These are phyloP conservation scores for Rhizopus delemar DNA, from an alignment of 371 early-diverging fungal species.

Conservation along the genomic window DNA sequence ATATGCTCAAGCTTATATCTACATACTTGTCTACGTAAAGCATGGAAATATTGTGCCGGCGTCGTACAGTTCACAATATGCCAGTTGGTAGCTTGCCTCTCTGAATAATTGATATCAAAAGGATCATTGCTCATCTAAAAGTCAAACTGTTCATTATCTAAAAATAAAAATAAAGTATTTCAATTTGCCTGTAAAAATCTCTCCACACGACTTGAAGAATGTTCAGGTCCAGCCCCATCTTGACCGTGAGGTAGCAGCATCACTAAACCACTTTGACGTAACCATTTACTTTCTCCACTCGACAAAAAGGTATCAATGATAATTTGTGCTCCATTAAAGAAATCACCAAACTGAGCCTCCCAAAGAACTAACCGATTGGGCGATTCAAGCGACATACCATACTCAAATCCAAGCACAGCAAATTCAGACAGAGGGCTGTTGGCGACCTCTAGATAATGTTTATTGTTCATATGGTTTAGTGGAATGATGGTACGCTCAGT, in stretches of 20 bases:
- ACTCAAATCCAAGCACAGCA: slow-evolving; percentile 95
- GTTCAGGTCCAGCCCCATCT: slow-evolving; percentile 97
- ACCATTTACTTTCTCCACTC: slow-evolving; percentile 93
- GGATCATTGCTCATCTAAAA: slow-evolving; percentile 77
- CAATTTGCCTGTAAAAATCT: slow-evolving; percentile 86
- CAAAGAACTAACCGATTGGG: slow-evolving; percentile 86
- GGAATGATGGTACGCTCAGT: slow-evolving; percentile 79
- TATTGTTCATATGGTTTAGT: slow-evolving; percentile 69
- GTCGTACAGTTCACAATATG: slow-evolving; percentile 91
- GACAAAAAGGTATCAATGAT: slow-evolving; percentile 91
- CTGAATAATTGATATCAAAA: slow-evolving; percentile 56
- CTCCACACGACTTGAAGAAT: slow-evolving; percentile 87
- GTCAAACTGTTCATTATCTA: neutral
- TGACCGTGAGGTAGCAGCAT: slow-evolving; percentile 96
- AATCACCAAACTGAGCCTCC: slow-evolving; percentile 99
- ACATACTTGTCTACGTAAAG: slow-evolving; percentile 84
- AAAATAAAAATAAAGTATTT: neutral
- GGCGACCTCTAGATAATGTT: slow-evolving; percentile 68
- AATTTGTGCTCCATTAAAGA: slow-evolving; percentile 95
- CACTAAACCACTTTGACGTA: slow-evolving; percentile 85
- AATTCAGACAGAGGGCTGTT: slow-evolving; percentile 90
- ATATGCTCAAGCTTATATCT: slow-evolving; percentile 1
- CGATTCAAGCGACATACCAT: slow-evolving; percentile 87
- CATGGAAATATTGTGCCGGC: slow-evolving; percentile 96
- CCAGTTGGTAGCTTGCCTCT: slow-evolving; percentile 81